Conservation (phyloP, 2,329 filamentous ascomycete species). For the Cladophialophora bantiana region DNA sequence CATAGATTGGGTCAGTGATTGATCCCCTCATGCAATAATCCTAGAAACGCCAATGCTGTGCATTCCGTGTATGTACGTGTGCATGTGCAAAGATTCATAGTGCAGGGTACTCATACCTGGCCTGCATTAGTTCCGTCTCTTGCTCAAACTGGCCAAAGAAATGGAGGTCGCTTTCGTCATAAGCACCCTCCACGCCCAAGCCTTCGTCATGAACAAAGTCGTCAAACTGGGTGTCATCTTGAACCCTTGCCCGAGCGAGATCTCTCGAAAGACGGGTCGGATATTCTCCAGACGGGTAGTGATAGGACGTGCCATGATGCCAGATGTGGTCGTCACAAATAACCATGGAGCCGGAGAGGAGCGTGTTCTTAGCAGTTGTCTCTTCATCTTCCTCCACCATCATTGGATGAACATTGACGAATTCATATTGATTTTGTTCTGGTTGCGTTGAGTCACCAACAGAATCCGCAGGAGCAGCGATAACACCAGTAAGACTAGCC, state of each 20-base stretch:
- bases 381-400: slow-evolving; percentile 3
- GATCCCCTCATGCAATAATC: not conserved
- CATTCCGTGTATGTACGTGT: not conserved
- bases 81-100: not conserved
- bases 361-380: slow-evolving; percentile 7
- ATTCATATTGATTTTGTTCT: not conserved
- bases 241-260: slow-evolving; percentile 3
- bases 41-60: not conserved
- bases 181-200: slow-evolving; percentile 13
- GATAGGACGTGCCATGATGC: slow-evolving; percentile 36
- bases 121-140: not conserved
- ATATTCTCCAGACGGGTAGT: slow-evolving; percentile 36
- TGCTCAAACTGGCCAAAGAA: slow-evolving; percentile 33
- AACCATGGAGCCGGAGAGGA: slow-evolving; percentile 37
- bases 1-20: not conserved
- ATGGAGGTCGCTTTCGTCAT: slow-evolving; percentile 26
- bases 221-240: not conserved
- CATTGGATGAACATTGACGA: not conserved
- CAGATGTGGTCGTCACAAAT: slow-evolving; percentile 37
- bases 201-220: not conserved
- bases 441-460: not conserved
- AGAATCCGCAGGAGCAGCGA: slow-evolving; percentile 36
- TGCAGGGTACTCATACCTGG: slow-evolving; percentile 23
- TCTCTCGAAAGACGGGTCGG: slow-evolving; percentile 20
- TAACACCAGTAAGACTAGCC: slow-evolving; percentile 48